Percentiles rank a stretch among this genome's conserved stretches.
phyloP scores from a whole-genome alignment of 805 yeast species.

The Ascoidea rubescens region DNA sequence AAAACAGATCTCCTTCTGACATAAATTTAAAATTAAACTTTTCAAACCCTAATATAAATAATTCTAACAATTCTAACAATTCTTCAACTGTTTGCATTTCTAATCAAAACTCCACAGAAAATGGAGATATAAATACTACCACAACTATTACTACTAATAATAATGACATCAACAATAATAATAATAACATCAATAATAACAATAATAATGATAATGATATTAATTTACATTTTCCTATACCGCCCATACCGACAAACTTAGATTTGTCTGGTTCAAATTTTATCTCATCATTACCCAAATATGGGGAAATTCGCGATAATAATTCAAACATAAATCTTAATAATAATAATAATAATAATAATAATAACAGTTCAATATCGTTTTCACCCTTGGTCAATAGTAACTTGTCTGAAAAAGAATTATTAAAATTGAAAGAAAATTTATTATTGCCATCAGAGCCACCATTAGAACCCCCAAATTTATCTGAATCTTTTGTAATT shows the following conservation, averaged over 20 bases:
- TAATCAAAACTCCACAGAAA: too few species aligned
- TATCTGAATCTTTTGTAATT: neutral
- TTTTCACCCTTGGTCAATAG: slow-evolving; percentile 7
- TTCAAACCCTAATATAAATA: neutral
- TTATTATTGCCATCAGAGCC: slow-evolving; percentile 54
- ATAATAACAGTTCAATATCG: slow-evolving; percentile 5
- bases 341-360: neutral
- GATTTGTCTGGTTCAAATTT: neutral
- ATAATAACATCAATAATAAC: too few species aligned
- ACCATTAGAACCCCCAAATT: neutral
- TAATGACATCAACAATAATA: too few species aligned
- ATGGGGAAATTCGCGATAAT: neutral
- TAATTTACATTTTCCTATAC: neutral
- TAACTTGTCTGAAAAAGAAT: slow-evolving; percentile 42
- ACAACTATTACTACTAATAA: too few species aligned
- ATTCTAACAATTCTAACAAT: neutral
- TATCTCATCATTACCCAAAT: slow-evolving; percentile 8
- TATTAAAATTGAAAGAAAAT: slow-evolving; percentile 36
- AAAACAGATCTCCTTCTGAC: neutral
- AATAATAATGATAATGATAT: neutral
- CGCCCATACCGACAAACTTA: neutral
- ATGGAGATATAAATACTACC: neutral
- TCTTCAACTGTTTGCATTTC: too few species aligned
- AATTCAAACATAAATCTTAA: neutral
- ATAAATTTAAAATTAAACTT: neutral